A percentile compares a stretch with the other conserved stretches of the same genome.
Evolutionary conservation across 1,139 yeast genomes (phyloP).

Genomic region (Debaryomyces robertsiae): DNA sequence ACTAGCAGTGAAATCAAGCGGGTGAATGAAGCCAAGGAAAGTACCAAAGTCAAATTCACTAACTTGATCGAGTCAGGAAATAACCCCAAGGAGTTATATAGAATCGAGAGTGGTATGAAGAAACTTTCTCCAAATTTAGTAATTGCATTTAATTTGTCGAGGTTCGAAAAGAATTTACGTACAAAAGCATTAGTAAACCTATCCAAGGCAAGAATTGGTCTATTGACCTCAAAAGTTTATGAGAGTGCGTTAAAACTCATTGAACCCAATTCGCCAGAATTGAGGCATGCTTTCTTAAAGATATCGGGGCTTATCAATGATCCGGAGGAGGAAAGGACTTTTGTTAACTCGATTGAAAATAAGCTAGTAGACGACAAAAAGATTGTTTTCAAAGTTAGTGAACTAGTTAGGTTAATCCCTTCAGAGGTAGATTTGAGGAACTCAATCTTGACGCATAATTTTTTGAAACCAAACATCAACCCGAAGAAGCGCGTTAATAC

Average conservation of each 20-base stretch:
- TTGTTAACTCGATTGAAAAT: constrained; percentile 34
- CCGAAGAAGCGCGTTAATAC: constrained; percentile 31
- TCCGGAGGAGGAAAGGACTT: constrained; percentile 39
- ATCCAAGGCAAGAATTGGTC: constrained; percentile 71
- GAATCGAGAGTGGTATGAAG: constrained; percentile 35
- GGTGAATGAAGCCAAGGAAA: constrained; percentile 63
- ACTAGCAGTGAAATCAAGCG: constrained; percentile 63
- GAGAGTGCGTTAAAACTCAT: constrained; percentile 56
- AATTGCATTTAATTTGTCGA: constrained; percentile 62
- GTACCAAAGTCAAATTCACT: constrained; percentile 50
- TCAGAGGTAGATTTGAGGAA: constrained; percentile 48
- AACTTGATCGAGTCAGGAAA: constrained; percentile 37
- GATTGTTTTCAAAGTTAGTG: constrained; percentile 55
- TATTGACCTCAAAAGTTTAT: constrained; percentile 66
- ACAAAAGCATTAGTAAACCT: constrained; percentile 63
- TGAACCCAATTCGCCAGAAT: constrained; percentile 57
- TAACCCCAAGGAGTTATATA: constrained; percentile 34
- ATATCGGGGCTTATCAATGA: constrained; percentile 43
- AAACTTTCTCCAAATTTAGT: constrained; percentile 53
- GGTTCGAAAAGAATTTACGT: constrained; percentile 70
- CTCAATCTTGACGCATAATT: constrained; percentile 46
- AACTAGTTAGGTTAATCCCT: constrained; percentile 51
- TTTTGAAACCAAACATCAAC: constrained; percentile 29
- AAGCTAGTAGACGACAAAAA: constrained; percentile 41
- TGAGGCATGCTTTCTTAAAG: constrained; percentile 31